Evolutionary conservation across 2,329 filamentous ascomycete genomes (phyloP).

Genomic region (Fusarium continuum): DNA sequence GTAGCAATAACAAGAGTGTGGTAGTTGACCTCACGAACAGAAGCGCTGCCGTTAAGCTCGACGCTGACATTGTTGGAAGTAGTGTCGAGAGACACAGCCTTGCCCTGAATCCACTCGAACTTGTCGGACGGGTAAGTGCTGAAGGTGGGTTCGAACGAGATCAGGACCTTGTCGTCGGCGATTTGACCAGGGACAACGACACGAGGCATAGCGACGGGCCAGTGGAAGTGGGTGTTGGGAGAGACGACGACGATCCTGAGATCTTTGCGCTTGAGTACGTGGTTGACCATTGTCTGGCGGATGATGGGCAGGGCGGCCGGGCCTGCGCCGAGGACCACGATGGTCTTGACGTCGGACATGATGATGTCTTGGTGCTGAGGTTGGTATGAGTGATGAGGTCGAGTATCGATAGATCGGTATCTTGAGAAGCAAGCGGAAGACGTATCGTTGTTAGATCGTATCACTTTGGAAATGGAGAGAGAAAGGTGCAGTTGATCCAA

Average conservation of each 20-base stretch:
- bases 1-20: slow-evolving; percentile 65
- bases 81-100: slow-evolving; percentile 56
- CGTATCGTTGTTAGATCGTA: background rate
- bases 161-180: slow-evolving; percentile 51
- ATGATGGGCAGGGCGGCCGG: slow-evolving; percentile 57
- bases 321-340: slow-evolving; percentile 62
- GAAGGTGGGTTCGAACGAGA: slow-evolving; percentile 55
- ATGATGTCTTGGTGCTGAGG: background rate
- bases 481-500: background rate
- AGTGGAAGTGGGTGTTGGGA: slow-evolving; percentile 60
- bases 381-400: slow-evolving; percentile 7
- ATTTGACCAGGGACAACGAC: slow-evolving; percentile 58
- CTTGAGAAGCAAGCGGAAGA: no score
- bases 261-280: slow-evolving; percentile 50
- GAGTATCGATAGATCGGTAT: background rate
- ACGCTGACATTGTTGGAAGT: slow-evolving; percentile 55
- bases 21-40: slow-evolving; percentile 54
- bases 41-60: slow-evolving; percentile 46
- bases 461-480: background rate
- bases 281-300: slow-evolving; percentile 60
- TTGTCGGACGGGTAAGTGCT: slow-evolving; percentile 55
- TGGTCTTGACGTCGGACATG: slow-evolving; percentile 47
- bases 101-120: slow-evolving; percentile 63
- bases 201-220: slow-evolving; percentile 58
- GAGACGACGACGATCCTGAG: slow-evolving; percentile 58